Conservation (phyloP, 768 basidiomycete genomes). For the Pulveroboletus sp. region DNA sequence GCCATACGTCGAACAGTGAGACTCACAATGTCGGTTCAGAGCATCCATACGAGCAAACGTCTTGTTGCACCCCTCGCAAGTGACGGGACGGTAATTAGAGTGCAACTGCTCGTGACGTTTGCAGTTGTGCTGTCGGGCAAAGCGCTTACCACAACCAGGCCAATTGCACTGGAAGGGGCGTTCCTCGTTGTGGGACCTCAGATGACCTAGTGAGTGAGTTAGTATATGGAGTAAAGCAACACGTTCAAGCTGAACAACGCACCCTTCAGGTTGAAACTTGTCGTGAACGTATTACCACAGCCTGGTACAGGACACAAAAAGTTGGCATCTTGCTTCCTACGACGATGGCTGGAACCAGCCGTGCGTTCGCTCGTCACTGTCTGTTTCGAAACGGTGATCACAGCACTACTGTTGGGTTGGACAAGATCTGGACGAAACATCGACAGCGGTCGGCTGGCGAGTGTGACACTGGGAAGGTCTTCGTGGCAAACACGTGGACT, state of each 20-base stretch:
- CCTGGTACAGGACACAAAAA: constrained; percentile 80
- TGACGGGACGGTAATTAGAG: constrained; percentile 87
- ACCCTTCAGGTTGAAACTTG: constrained; percentile 93
- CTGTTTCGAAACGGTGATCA: constrained; percentile 48
- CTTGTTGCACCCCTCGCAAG: constrained; percentile 88
- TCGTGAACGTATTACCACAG: constrained; percentile 84
- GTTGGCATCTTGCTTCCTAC: constrained; percentile 84
- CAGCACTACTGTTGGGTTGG: constrained; percentile 1
- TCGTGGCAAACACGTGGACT: constrained; percentile 52
- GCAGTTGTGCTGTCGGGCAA: constrained; percentile 93
- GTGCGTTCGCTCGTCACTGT: constrained; percentile 92
- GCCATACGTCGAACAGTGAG: neutral
- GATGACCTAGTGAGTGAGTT: constrained; percentile 55
- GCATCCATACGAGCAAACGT: constrained; percentile 95
- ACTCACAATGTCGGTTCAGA: constrained; percentile 86
- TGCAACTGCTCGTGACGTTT: constrained; percentile 95
- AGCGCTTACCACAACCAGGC: constrained; percentile 92
- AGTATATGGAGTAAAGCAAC: constrained; percentile 9
- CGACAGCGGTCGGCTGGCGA: constrained; percentile 17
- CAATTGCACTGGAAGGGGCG: constrained; percentile 93
- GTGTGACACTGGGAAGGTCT: constrained; percentile 41
- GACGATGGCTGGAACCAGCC: constrained; percentile 76
- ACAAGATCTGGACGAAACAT: constrained; percentile 21
- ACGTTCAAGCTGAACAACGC: constrained; percentile 17
- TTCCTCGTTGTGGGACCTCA: constrained; percentile 92